Conservation (phyloP, 2,329 filamentous ascomycete genomes). For the Phyllosticta capitalensis region DNA sequence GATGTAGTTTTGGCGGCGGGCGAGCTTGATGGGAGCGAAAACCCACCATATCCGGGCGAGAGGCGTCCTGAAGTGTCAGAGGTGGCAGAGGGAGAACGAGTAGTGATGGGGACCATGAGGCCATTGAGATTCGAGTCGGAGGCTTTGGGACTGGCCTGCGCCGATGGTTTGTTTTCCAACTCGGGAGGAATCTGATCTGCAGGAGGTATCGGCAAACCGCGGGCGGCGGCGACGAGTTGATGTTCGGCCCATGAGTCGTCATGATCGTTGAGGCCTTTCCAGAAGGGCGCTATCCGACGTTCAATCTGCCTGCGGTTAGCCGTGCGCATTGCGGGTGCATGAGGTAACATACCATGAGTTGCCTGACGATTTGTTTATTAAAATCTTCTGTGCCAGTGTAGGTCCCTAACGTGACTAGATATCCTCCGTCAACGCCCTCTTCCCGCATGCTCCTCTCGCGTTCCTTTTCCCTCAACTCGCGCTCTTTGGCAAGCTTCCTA, state of each 20-base stretch:
- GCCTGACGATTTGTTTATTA: slow-evolving; percentile 76
- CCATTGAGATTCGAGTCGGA: slow-evolving; percentile 57
- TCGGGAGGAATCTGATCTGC: slow-evolving; percentile 75
- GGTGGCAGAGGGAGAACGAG: slow-evolving; percentile 66
- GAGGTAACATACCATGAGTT: slow-evolving; percentile 64
- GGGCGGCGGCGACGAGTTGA: slow-evolving; percentile 84
- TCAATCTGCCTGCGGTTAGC: slow-evolving; percentile 60
- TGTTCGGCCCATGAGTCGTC: slow-evolving; percentile 84
- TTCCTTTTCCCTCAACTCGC: slow-evolving; percentile 65
- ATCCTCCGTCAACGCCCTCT: slow-evolving; percentile 90
- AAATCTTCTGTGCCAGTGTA: slow-evolving; percentile 93
- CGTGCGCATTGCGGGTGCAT: neutral
- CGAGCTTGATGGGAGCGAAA: slow-evolving; percentile 50
- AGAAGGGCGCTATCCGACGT: slow-evolving; percentile 84
- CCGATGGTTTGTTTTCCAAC: slow-evolving; percentile 28
- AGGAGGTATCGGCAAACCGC: slow-evolving; percentile 72
- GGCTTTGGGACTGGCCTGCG: slow-evolving; percentile 35
- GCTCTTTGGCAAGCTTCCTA: slow-evolving; percentile 72
- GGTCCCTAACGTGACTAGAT: slow-evolving; percentile 83
- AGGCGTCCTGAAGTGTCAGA: slow-evolving; percentile 58
- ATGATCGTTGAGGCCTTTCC: slow-evolving; percentile 86
- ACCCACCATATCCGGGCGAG: slow-evolving; percentile 52
- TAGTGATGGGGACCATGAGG: slow-evolving; percentile 69
- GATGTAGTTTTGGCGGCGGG: slow-evolving; percentile 37
- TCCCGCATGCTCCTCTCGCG: slow-evolving; percentile 83